These are phyloP conservation scores for Globisporangium cystogenes DNA, from an alignment of 352 stramenopile genomes.

Conservation along the genomic window DNA sequence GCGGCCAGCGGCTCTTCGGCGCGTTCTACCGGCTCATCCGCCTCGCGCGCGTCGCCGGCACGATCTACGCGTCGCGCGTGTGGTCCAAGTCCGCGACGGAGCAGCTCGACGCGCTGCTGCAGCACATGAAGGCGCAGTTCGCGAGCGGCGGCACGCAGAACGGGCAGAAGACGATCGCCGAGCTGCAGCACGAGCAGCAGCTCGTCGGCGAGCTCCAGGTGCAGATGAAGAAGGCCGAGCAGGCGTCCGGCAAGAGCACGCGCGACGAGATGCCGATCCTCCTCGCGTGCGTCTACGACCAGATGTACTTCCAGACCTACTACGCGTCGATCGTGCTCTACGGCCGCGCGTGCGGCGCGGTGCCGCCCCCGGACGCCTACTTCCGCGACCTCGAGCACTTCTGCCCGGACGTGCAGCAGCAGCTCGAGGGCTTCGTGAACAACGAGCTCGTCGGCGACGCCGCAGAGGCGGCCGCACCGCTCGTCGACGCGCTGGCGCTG, in stretches of 20 bases:
- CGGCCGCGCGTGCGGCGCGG: constrained; percentile 48
- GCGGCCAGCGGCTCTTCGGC: constrained; percentile 56
- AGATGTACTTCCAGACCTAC: constrained; percentile 83
- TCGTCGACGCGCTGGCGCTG: constrained; percentile 40
- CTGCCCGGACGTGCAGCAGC: constrained; percentile 21
- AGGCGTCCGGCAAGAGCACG: constrained; percentile 33
- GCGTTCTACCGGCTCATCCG: constrained; percentile 55
- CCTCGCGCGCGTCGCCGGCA: constrained; percentile 40
- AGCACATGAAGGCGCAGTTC: constrained; percentile 52
- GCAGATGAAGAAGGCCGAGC: constrained; percentile 41
- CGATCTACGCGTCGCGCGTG: constrained; percentile 53
- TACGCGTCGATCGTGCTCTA: constrained; percentile 70
- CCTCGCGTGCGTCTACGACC: constrained; percentile 57
- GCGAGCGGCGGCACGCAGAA: constrained; percentile 49
- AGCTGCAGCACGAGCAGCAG: constrained; percentile 50
- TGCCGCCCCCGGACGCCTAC: constrained; percentile 53
- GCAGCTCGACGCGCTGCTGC: constrained; percentile 38
- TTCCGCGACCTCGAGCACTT: constrained; percentile 51
- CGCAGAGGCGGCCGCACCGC: not conserved
- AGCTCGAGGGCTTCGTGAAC: constrained; percentile 57
- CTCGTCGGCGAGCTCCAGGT: constrained; percentile 45
- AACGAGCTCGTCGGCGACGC: constrained; percentile 27
- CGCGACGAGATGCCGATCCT: constrained; percentile 56
- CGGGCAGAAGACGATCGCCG: constrained; percentile 47
- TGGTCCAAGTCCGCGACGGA: constrained; percentile 51